Base-by-base conservation (phyloP, 139 green algal species). In the Closterium sp. region DNA sequence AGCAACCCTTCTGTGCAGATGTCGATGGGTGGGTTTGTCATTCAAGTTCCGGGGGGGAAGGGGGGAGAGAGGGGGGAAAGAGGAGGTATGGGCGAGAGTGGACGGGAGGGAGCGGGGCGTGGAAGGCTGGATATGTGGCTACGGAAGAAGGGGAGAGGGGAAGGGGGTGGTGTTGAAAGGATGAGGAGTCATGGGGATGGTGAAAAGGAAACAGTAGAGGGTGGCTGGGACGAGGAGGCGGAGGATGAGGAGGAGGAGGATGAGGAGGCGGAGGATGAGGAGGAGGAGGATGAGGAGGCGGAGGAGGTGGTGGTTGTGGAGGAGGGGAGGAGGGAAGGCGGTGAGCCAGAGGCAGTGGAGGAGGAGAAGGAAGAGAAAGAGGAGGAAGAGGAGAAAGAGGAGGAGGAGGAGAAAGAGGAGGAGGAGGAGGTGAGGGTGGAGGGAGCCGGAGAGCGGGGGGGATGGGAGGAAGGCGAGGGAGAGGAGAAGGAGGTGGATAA, bases 181-280 rank as follows among this genome's bases (percentile, higher is more conserved):
- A 76, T 76, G 55, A 76, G 55, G 25, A 3, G 55, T n/a, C n/a
- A n/a, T n/a, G 55, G 12, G 55, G 55, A 76, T 2, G 4, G 25
- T 76, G 55, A 0, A 76, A 19, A 28, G 55, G 55, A 76, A 19
- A 66, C 12, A 64, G 36, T 19, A 9, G 36, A 64, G 36, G 36
- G 12, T 83, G 23, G 16, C 36, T 36, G 33, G 28, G 43, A 34
- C 8, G 25, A 36, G 88, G 6, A 34, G 19, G 33, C 25, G 88
- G 23, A 88, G 55, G 88, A 91, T 10, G 5, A 28, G 12, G 23
- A 7, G 4, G 6, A 25, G 5, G 86, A 89, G n/a, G 86, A 89
- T 31, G 36, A 84, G 86, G 23, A 85, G 8, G 86, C 87, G n/a
- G 86, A 81, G 35, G 86, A 81, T 85, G 86, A 81, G 86, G 38